phyloP scores from a whole-genome alignment of 768 basidiomycete genomes.

The Lactifluus pinguis region DNA sequence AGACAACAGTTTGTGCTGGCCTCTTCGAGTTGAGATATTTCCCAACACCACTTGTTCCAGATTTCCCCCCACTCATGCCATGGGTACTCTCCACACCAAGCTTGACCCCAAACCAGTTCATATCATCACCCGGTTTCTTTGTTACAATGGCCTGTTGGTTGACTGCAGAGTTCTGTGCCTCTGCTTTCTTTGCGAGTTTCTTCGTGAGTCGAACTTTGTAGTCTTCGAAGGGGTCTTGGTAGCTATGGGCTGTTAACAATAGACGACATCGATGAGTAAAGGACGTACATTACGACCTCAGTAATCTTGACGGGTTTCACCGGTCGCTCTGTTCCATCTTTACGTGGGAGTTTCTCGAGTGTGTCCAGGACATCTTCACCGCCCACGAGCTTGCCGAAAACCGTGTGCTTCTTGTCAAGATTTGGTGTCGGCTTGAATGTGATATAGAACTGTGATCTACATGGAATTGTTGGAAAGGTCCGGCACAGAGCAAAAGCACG shows the following conservation, averaged over 20 bases:
- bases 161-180: constrained; percentile 29
- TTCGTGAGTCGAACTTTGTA: constrained; percentile 80
- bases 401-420: constrained; percentile 89
- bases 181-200: constrained; percentile 55
- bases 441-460: constrained; percentile 86
- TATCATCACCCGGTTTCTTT: constrained; percentile 54
- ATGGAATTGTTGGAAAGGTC: background rate
- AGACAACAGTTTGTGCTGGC: constrained; percentile 13
- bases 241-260: constrained; percentile 33
- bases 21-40: constrained; percentile 55
- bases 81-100: constrained; percentile 41
- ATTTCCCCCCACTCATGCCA: constrained; percentile 24
- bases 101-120: constrained; percentile 87
- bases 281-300: constrained; percentile 72
- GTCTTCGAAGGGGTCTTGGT: constrained; percentile 92
- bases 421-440: constrained; percentile 80
- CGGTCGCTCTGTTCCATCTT: constrained; percentile 82
- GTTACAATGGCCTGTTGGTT: constrained; percentile 25
- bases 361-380: constrained; percentile 85
- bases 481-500: background rate
- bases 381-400: constrained; percentile 95
- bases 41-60: constrained; percentile 52
- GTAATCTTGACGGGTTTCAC: constrained; percentile 79
- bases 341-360: constrained; percentile 71
- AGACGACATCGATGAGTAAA: background rate